Evolutionary conservation across 352 stramenopile genomes (phyloP).

Genomic region (Chloridella minuta): DNA sequence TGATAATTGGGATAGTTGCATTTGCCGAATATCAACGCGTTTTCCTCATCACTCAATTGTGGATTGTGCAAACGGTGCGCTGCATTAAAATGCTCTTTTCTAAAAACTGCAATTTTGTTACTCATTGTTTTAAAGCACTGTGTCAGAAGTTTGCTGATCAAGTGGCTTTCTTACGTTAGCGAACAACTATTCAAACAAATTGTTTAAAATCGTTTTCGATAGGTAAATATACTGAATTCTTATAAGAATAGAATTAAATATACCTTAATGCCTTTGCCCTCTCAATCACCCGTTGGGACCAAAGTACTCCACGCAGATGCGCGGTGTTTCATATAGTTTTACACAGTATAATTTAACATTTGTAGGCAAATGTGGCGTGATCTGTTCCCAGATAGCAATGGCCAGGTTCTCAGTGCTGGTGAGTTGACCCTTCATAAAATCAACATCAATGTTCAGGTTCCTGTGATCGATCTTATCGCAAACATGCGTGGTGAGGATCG

Average conservation of each 20-base stretch:
- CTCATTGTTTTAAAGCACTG: background rate
- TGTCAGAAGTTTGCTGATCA: background rate
- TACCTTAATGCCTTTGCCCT: no score
- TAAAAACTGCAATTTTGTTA: background rate
- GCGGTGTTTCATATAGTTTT: background rate
- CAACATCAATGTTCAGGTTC: background rate
- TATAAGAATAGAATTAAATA: no score
- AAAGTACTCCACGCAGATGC: background rate
- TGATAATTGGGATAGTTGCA: background rate
- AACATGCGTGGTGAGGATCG: background rate
- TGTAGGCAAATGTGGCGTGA: background rate
- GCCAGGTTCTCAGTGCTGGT: background rate
- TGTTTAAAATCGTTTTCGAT: background rate
- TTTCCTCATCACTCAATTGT: background rate
- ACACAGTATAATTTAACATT: slow-evolving; percentile 4
- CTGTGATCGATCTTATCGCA: background rate
- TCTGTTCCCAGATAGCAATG: background rate
- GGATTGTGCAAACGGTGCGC: background rate
- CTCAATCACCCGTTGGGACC: background rate
- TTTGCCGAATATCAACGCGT: background rate
- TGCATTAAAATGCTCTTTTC: background rate
- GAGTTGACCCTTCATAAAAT: background rate
- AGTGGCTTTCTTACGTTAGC: background rate
- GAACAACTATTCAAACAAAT: background rate
- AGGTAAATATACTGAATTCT: background rate